Conservation (phyloP, 495 filamentous ascomycete species). For the Hypoxylon rickii region DNA sequence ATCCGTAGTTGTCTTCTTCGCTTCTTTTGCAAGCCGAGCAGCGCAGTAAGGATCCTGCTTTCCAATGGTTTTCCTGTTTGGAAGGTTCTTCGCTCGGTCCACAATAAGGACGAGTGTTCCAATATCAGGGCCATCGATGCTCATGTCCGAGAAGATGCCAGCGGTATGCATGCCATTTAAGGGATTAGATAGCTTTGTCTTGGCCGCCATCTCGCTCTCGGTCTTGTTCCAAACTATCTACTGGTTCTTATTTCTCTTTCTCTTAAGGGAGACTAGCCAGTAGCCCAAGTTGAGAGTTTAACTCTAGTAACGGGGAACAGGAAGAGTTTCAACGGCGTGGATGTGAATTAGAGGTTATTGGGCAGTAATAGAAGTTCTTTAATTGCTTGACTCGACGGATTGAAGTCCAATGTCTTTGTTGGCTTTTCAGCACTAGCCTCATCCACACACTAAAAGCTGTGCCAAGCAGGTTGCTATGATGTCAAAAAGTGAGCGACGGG, state of each 20-base stretch:
- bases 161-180: conserved; percentile 72
- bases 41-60: conserved; percentile 99
- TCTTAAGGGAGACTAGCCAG: neutral
- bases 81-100: conserved; percentile 93
- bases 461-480: neutral
- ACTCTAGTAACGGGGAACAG: neutral
- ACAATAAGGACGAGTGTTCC: conserved; percentile 91
- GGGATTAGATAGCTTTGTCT: conserved; percentile 45
- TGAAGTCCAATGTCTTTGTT: conserved; percentile 21
- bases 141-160: conserved; percentile 95
- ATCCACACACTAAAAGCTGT: conserved; percentile 2
- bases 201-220: conserved; percentile 50
- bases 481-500: neutral
- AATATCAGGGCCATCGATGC: conserved; percentile 90
- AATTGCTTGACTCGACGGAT: conserved; percentile 14
- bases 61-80: conserved; percentile 93
- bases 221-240: conserved; percentile 35
- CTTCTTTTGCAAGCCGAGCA: conserved; percentile 91
- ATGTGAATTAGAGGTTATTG: neutral
- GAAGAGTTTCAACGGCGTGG: neutral
- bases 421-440: conserved; percentile 24
- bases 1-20: conserved; percentile 96
- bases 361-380: conserved; percentile 1
- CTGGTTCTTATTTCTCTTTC: too few relatives aligned
- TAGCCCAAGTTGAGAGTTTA: neutral